Conservation (phyloP, 345 rosid species). For the Aquilaria sinensis region DNA sequence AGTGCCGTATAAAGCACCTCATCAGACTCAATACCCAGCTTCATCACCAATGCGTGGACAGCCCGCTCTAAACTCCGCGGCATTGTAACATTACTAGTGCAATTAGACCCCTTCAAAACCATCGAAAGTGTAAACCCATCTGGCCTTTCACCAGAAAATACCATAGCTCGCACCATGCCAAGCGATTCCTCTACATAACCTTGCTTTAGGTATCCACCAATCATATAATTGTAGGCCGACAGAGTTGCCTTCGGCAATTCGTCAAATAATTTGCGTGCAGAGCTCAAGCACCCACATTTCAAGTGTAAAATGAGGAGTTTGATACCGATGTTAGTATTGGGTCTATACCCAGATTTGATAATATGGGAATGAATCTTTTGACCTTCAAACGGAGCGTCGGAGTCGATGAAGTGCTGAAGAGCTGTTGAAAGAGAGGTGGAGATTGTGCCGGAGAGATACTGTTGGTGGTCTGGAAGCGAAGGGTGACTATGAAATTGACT, state of each 20-base stretch:
- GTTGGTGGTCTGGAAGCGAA: constrained; percentile 11
- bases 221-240: constrained; percentile 72
- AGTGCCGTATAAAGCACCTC: constrained; percentile 73
- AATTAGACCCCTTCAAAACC: constrained; percentile 72
- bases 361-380: constrained; percentile 59
- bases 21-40: constrained; percentile 47
- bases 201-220: constrained; percentile 58
- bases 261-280: constrained; percentile 71
- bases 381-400: constrained; percentile 50
- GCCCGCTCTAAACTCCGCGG: constrained; percentile 36
- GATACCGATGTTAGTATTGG: constrained; percentile 52
- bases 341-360: constrained; percentile 54
- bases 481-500: background rate
- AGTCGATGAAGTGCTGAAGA: constrained; percentile 65
- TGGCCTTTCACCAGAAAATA: constrained; percentile 46
- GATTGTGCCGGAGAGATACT: constrained; percentile 15
- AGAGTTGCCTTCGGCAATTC: constrained; percentile 60
- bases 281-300: constrained; percentile 46
- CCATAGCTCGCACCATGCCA: constrained; percentile 39
- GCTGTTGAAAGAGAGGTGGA: constrained; percentile 34
- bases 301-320: constrained; percentile 55
- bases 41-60: constrained; percentile 58
- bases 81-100: constrained; percentile 17
- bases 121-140: constrained; percentile 79
- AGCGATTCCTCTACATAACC: constrained; percentile 36